Percentiles rank a stretch among this genome's conserved stretches.
phyloP scores from a whole-genome alignment of 805 yeast genomes.

The Priceomyces medius region DNA sequence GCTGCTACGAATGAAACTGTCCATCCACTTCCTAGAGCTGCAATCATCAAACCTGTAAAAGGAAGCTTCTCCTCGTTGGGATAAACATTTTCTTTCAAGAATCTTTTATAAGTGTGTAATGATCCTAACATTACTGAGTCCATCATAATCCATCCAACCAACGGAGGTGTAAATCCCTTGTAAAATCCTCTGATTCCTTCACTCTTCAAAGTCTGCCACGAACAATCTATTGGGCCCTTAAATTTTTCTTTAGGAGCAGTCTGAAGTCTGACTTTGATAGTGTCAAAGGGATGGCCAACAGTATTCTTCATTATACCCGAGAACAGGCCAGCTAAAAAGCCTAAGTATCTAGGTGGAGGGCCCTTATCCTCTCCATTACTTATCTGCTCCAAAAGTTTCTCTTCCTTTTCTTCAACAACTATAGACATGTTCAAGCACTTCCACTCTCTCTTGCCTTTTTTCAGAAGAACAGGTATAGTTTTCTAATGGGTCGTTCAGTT shows the following conservation, averaged over 20 bases:
- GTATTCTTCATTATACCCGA: slow-evolving; percentile 85
- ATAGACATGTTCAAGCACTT: slow-evolving; percentile 6
- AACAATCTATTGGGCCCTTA: slow-evolving; percentile 81
- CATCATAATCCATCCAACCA: slow-evolving; percentile 92
- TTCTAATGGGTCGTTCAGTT: no score
- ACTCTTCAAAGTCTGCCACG: slow-evolving; percentile 61
- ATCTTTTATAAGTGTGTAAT: slow-evolving; percentile 69
- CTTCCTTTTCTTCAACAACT: slow-evolving; percentile 19
- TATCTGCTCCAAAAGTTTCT: slow-evolving; percentile 12
- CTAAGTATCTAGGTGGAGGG: slow-evolving; percentile 57
- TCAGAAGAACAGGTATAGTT: no score
- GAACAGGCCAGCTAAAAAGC: slow-evolving; percentile 86
- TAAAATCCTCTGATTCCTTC: slow-evolving; percentile 83
- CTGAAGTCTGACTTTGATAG: slow-evolving; percentile 83
- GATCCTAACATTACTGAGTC: slow-evolving; percentile 90
- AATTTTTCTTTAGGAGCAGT: slow-evolving; percentile 60
- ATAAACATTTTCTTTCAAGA: slow-evolving; percentile 64
- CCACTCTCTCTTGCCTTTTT: not conserved
- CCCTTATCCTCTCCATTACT: slow-evolving; percentile 11
- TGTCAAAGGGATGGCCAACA: slow-evolving; percentile 93
- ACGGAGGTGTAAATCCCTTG: slow-evolving; percentile 90
- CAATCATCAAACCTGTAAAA: slow-evolving; percentile 67
- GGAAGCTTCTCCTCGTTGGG: slow-evolving; percentile 65
- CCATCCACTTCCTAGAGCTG: slow-evolving; percentile 84
- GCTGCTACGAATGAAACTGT: slow-evolving; percentile 96